These are phyloP conservation scores for Chrysanthemum makinoi DNA, from an alignment of 129 eudicot species.

Conservation along the genomic window DNA sequence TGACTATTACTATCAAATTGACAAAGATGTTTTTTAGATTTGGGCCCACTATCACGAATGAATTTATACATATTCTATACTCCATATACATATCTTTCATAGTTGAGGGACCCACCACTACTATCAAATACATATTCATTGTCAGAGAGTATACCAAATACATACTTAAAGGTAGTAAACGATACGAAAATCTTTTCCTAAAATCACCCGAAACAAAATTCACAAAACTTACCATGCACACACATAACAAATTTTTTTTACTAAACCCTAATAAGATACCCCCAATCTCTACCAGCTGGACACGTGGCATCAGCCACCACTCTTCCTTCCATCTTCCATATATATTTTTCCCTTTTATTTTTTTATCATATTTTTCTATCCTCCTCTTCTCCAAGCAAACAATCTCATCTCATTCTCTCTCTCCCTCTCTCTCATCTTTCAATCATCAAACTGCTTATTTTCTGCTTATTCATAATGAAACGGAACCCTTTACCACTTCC, in stretches of 20 bases:
- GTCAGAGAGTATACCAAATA: neutral
- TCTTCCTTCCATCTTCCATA: slow-evolving; percentile 12
- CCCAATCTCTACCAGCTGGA: slow-evolving; percentile 31
- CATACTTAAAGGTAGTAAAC: neutral
- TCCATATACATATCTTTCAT: no score
- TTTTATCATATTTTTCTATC: neutral
- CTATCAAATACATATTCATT: no score
- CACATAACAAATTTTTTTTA: neutral
- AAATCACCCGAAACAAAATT: neutral
- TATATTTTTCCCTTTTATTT: slow-evolving; percentile 9
- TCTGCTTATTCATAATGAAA: slow-evolving; percentile 12
- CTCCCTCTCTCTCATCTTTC: slow-evolving; percentile 22
- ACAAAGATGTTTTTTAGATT: no score
- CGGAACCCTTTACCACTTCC: neutral
- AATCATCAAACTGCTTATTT: neutral
- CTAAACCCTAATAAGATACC: slow-evolving; percentile 38
- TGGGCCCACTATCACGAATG: no score
- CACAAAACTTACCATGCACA: slow-evolving; percentile 8
- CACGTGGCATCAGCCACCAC: slow-evolving; percentile 59
- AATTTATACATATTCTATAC: no score
- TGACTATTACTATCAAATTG: no score
- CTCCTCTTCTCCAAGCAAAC: slow-evolving; percentile 37
- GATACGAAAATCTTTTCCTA: neutral
- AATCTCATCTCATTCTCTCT: slow-evolving; percentile 26
- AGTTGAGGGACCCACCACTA: no score